Base-by-base conservation (phyloP, 306 rosid species). In the Ochetophila trinervis region DNA sequence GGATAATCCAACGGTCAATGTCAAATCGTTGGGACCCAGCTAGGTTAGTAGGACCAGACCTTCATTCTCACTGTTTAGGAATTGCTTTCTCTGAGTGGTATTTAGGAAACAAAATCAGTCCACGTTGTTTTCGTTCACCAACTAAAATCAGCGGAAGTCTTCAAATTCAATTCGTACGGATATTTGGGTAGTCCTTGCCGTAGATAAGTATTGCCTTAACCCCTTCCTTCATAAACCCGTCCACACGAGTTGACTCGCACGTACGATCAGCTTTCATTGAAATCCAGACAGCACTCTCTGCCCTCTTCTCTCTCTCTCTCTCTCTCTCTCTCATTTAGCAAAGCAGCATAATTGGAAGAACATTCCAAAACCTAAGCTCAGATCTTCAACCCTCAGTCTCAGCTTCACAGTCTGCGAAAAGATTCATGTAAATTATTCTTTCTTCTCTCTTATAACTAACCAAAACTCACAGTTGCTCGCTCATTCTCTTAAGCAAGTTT, bases 361-460 rank as follows among this genome's bases (percentile, higher is more conserved):
- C 19, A 45, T 59, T 60, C 20, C 36, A 54, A 78, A 68, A 63
- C 66, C 67, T 40, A 17, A 61, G 34, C 52, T 71, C 69, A 56
- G 76, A 76, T 79, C 85, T 22, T 70, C 66, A 30, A 44, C 44
- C 45, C 19, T 48, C 58, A 64, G 74, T 53, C 65, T 48, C 23
- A 48, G 21, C 15, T 40, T 32, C 52, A 11, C 20, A 17, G 57
- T 45, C 13, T 59, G 53, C 32, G 57, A 15, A 19, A 14, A 47
- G 64, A 65, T 75, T 79, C 77, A 44, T 62, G 80, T 74, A 75
- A 54, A 42, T 42, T 62, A 18, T 54, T 49, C 76, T 58, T 18
- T 14, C 54, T 13, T 14, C 30, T 15, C 59, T n/a, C 49, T 67
- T 36, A 16, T 18, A 50, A n/a, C n/a, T n/a, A 47, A 40, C 34